Evolutionary conservation across 768 basidiomycete species (phyloP), one percentile per base, ranked within the genome.

Genomic region (Tricholoma saponaceum): DNA sequence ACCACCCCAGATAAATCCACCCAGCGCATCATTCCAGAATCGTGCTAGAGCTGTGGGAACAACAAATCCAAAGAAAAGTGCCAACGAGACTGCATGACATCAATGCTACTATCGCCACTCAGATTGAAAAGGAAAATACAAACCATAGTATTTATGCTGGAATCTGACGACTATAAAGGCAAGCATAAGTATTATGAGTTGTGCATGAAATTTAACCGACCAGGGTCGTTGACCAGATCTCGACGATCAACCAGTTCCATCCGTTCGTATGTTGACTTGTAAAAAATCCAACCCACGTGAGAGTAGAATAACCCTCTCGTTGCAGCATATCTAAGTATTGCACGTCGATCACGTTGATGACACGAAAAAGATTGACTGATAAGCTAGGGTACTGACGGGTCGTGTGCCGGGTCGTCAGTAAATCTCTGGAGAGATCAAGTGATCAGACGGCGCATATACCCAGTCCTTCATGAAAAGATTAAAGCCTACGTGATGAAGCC

Each of bases 281-380:
- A 84, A 69, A 92, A 92, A 64, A 92, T 91, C 90, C 91, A 93
- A 1, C 90, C 91, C 76, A 91, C 82, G 62, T 92, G 90, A 5
- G 89, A 87, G 66, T 83, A 90, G 52, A 87, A 78, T 1, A 93
- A 69, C 0, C 91, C 90, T 25, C 79, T 76, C 0, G 87, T 87
- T 0, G 90, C 91, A 16, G 86, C 78, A 66, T 93, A 93, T 3
- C 86, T 87, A 44, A 3, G 8, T 33, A 28, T n/a, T n/a, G n/a
- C n/a, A 50, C n/a, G 6, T 37, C 18, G 44, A 14, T 33, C n/a
- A 50, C 13, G 8, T 25, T 13, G 9, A 32, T 18, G 41, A 41
- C 50, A 35, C 9, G 18, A 46, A 13, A 32, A 30, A 39, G 33
- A 26, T n/a, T 25, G 37, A 18, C 22, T 13, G 6, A 18, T 37